Evolutionary conservation across 2,329 filamentous ascomycete species (phyloP).

Genomic region (Botrytis squamosa): DNA sequence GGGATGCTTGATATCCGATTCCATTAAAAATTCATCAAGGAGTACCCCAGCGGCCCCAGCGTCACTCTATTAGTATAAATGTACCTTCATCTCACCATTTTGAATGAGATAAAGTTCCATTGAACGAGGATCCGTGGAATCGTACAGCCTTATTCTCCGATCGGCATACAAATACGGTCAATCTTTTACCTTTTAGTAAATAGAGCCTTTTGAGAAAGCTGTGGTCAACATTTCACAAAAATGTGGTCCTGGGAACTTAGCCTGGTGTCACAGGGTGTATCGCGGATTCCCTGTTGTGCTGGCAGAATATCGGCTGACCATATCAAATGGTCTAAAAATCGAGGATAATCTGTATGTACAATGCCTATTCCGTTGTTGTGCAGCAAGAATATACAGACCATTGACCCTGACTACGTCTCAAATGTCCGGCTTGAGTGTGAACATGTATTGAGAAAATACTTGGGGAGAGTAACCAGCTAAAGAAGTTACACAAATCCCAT

Average conservation of each 20-base stretch:
- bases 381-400: conserved; percentile 18
- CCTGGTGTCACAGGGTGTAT: conserved; percentile 18
- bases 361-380: conserved; percentile 13
- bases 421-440: conserved; percentile 10
- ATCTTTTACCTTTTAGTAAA: conserved; percentile 19
- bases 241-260: conserved; percentile 14
- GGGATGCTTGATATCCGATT: conserved; percentile 4
- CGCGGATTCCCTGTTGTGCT: conserved; percentile 15
- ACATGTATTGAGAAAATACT: background rate
- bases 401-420: conserved; percentile 7
- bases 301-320: conserved; percentile 22
- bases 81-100: conserved; percentile 11
- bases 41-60: background rate
- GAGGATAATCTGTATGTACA: conserved; percentile 19
- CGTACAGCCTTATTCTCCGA: conserved; percentile 24
- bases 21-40: background rate
- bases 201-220: conserved; percentile 16
- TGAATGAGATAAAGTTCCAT: conserved; percentile 3
- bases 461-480: conserved; percentile 4
- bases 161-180: conserved; percentile 14
- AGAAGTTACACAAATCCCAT: conserved; percentile 40
- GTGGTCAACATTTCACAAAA: conserved; percentile 18
- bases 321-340: conserved; percentile 22
- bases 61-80: conserved; percentile 1
- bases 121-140: conserved; percentile 15